Conservation (phyloP, 129 eudicot species). For the Deinandra increscens region DNA sequence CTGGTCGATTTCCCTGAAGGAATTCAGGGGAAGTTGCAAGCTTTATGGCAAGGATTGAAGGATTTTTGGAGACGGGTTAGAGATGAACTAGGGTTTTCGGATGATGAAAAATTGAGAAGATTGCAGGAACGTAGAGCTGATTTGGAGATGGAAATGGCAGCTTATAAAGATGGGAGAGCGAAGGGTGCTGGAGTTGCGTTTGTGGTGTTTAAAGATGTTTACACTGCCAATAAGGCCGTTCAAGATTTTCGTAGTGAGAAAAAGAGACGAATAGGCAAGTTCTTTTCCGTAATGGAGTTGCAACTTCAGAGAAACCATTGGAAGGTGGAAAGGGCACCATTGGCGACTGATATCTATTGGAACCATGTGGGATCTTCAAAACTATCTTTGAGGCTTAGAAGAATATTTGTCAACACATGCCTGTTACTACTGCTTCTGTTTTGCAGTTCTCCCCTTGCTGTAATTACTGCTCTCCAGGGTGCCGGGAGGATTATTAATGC, state of each 20-base stretch:
- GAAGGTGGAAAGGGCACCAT: slow-evolving; percentile 93
- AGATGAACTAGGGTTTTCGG: slow-evolving; percentile 64
- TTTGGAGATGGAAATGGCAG: slow-evolving; percentile 94
- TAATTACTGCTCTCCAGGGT: slow-evolving; percentile 68
- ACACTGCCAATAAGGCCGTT: slow-evolving; percentile 82
- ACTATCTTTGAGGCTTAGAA: slow-evolving; percentile 59
- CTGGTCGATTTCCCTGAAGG: slow-evolving; percentile 30
- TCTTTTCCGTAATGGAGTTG: slow-evolving; percentile 80
- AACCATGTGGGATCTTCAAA: slow-evolving; percentile 89
- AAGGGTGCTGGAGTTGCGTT: slow-evolving; percentile 97
- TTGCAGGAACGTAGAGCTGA: slow-evolving; percentile 95
- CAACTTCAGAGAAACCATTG: slow-evolving; percentile 89
- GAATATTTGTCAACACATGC: slow-evolving; percentile 76
- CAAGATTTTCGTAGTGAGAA: slow-evolving; percentile 83
- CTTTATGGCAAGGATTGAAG: slow-evolving; percentile 52
- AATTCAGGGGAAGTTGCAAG: slow-evolving; percentile 28
- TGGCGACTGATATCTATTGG: slow-evolving; percentile 96
- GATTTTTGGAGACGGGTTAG: slow-evolving; percentile 56
- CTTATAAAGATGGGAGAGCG: slow-evolving; percentile 84
- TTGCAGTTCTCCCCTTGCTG: slow-evolving; percentile 94
- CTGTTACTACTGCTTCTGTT: slow-evolving; percentile 74
- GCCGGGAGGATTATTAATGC: slow-evolving; percentile 92
- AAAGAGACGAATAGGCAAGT: slow-evolving; percentile 72
- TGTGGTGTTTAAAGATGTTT: slow-evolving; percentile 94
- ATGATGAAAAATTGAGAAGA: slow-evolving; percentile 72